Conservation (phyloP, 2,329 filamentous ascomycete genomes). For the Fusarium sp. region DNA sequence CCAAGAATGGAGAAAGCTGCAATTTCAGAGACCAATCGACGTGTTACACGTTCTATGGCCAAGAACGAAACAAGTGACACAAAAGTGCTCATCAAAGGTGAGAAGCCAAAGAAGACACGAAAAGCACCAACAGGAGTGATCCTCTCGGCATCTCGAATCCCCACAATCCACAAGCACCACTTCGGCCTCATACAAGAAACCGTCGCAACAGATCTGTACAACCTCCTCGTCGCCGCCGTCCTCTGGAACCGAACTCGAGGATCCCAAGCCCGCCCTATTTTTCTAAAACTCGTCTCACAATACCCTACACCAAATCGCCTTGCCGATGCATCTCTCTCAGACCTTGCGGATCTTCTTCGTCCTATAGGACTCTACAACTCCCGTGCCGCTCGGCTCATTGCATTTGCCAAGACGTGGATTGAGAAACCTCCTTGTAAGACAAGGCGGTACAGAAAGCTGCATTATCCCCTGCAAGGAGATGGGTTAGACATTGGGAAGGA, state of each 20-base stretch:
- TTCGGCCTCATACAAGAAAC: constrained; percentile 38
- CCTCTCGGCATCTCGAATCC: constrained; percentile 9
- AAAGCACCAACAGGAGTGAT: background rate
- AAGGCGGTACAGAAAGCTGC: constrained; percentile 28
- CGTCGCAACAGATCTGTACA: constrained; percentile 22
- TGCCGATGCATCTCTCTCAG: background rate
- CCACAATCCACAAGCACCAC: background rate
- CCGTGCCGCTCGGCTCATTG: constrained; percentile 24
- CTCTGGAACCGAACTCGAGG: constrained; percentile 36
- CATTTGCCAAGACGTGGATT: constrained; percentile 30
- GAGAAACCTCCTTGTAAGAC: constrained; percentile 1
- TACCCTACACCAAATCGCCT: constrained; percentile 17
- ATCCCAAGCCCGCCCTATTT: constrained; percentile 18
- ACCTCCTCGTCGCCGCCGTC: constrained; percentile 25
- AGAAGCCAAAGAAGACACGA: background rate
- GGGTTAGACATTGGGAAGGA: constrained; percentile 16
- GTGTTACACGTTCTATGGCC: constrained; percentile 28
- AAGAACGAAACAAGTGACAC: background rate
- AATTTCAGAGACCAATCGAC: accelerated
- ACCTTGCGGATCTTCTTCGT: constrained; percentile 27
- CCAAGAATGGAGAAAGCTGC: accelerated
- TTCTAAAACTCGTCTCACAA: background rate
- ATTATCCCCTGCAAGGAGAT: constrained; percentile 22
- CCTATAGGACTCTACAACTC: constrained; percentile 36
- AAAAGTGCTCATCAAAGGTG: background rate